Conservation (phyloP, 352 stramenopile genomes). For the Globisporangium viniferum region DNA sequence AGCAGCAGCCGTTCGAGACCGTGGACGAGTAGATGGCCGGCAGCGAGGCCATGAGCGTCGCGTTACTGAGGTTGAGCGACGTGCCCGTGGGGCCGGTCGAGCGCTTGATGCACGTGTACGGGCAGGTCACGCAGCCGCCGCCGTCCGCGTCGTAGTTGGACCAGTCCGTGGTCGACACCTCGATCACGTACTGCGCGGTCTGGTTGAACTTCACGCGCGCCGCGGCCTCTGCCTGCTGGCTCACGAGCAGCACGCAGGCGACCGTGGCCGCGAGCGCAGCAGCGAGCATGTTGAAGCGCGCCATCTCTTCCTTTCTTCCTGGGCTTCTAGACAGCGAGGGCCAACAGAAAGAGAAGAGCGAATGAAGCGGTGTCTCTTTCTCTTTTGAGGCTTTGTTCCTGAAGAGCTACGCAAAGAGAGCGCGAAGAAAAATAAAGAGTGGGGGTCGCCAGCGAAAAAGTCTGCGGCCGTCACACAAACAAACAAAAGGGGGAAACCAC, state of each 20-base stretch:
- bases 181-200: slow-evolving; percentile 59
- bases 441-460: not conserved
- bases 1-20: slow-evolving; percentile 80
- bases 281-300: slow-evolving; percentile 6
- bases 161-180: slow-evolving; percentile 72
- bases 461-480: not conserved
- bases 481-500: not conserved
- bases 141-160: slow-evolving; percentile 79
- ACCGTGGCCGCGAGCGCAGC: slow-evolving; percentile 6
- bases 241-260: slow-evolving; percentile 19
- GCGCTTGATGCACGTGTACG: slow-evolving; percentile 81
- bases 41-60: slow-evolving; percentile 59
- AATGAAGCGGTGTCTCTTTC: not conserved
- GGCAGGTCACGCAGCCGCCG: slow-evolving; percentile 81
- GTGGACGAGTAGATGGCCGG: slow-evolving; percentile 71
- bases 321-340: not conserved
- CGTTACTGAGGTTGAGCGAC: slow-evolving; percentile 80
- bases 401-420: slow-evolving; percentile 10
- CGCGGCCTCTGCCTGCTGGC: slow-evolving; percentile 12
- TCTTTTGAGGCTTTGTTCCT: not conserved
- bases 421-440: slow-evolving; percentile 18
- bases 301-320: not conserved
- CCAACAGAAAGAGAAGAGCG: not conserved
- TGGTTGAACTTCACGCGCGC: slow-evolving; percentile 64
- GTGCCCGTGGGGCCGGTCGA: slow-evolving; percentile 69